Evolutionary conservation across 2,329 filamentous ascomycete genomes (phyloP).

Genomic region (Xylariaceae sp.): DNA sequence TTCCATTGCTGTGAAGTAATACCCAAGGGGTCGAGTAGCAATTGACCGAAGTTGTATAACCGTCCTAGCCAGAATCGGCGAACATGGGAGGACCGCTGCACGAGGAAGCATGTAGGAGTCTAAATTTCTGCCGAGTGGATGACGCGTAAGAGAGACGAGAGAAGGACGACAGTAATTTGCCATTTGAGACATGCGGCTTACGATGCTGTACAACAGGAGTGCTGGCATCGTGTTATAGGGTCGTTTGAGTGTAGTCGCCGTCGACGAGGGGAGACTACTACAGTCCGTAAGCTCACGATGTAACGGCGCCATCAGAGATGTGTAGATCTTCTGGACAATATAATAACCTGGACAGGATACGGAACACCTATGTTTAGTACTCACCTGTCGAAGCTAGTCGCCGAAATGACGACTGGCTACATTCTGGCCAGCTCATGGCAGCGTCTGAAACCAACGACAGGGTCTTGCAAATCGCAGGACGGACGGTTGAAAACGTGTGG

Average conservation of each 20-base stretch:
- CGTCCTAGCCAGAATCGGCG: not conserved
- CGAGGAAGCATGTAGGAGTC: slow-evolving; percentile 10
- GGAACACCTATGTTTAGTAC: not conserved
- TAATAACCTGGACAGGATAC: not conserved
- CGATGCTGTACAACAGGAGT: slow-evolving; percentile 15
- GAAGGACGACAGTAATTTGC: not conserved
- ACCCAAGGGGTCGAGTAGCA: slow-evolving; percentile 3
- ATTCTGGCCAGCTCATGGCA: not conserved
- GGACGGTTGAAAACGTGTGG: not conserved
- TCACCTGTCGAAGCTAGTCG: not conserved
- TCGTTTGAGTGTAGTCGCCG: slow-evolving; percentile 6
- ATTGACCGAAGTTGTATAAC: slow-evolving; percentile 3
- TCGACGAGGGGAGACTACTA: slow-evolving; percentile 5
- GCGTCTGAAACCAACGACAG: slow-evolving; percentile 13
- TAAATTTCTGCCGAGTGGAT: slow-evolving; percentile 10
- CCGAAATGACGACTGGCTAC: slow-evolving; percentile 3
- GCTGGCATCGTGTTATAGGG: slow-evolving; percentile 17
- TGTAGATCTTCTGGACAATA: slow-evolving; percentile 1
- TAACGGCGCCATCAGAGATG: slow-evolving; percentile 8
- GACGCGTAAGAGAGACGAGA: slow-evolving; percentile 13
- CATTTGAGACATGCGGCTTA: slow-evolving; percentile 10
- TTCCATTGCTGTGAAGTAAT: not conserved
- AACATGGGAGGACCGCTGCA: not conserved
- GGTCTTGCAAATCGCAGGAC: slow-evolving; percentile 13
- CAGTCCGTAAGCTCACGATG: slow-evolving; percentile 9